Evolutionary conservation across 805 yeast species (phyloP).

Genomic region (Lachancea kluyveri): DNA sequence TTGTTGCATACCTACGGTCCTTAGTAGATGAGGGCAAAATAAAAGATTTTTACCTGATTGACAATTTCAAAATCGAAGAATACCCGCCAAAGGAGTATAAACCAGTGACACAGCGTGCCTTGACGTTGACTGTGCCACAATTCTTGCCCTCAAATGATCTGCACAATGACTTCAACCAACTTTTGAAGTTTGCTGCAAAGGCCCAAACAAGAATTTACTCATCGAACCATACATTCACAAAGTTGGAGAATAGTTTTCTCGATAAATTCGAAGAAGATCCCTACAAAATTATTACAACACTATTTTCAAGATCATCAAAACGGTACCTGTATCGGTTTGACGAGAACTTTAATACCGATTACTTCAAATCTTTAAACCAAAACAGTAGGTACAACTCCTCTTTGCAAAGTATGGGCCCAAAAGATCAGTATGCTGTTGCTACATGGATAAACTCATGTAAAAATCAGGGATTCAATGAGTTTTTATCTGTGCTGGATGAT

Average conservation of each 20-base stretch:
- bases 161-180: slow-evolving; percentile 28
- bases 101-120: slow-evolving; percentile 32
- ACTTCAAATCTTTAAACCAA: slow-evolving; percentile 23
- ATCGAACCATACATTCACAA: slow-evolving; percentile 32
- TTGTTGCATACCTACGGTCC: slow-evolving; percentile 31
- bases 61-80: slow-evolving; percentile 27
- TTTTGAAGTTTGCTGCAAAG: slow-evolving; percentile 32
- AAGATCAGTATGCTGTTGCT: slow-evolving; percentile 20
- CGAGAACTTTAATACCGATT: slow-evolving; percentile 24
- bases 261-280: slow-evolving; percentile 38
- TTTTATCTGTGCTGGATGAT: slow-evolving; percentile 15
- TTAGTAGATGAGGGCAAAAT: slow-evolving; percentile 29
- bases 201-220: slow-evolving; percentile 31
- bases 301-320: slow-evolving; percentile 33
- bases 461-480: slow-evolving; percentile 18
- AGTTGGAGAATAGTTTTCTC: slow-evolving; percentile 35
- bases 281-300: slow-evolving; percentile 28
- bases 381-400: slow-evolving; percentile 19
- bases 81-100: slow-evolving; percentile 32
- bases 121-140: slow-evolving; percentile 31
- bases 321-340: slow-evolving; percentile 31
- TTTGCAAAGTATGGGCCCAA: slow-evolving; percentile 15
- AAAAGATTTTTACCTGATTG: slow-evolving; percentile 27
- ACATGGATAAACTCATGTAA: slow-evolving; percentile 21
- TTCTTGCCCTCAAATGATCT: slow-evolving; percentile 4